Percentiles rank a stretch among this genome's conserved stretches.
These are phyloP conservation scores for Quambalaria eucalypti DNA, from an alignment of 1,284 basidiomycete species.

Conservation along the genomic window DNA sequence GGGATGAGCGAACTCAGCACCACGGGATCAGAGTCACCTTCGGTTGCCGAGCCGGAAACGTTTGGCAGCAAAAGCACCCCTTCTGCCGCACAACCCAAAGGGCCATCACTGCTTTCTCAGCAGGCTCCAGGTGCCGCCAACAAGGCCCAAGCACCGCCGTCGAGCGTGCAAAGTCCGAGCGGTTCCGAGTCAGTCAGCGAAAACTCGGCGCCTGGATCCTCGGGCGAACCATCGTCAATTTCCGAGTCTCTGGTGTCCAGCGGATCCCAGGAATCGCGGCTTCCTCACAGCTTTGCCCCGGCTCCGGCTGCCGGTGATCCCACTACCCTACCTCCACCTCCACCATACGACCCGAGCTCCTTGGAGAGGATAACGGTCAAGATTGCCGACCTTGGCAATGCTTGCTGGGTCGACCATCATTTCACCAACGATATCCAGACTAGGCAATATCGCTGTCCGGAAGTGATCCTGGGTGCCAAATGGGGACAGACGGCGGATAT, in stretches of 20 bases:
- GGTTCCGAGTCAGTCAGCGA: constrained; percentile 1
- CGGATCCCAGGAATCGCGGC: constrained; percentile 9
- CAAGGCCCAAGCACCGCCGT: constrained; percentile 4
- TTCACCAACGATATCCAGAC: constrained; percentile 96
- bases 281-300: constrained; percentile 20
- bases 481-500: constrained; percentile 93
- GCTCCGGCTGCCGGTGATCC: constrained; percentile 55
- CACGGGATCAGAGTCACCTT: constrained; percentile 34
- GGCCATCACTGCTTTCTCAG: constrained; percentile 72
- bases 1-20: constrained; percentile 62
- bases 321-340: constrained; percentile 53
- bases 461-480: constrained; percentile 88
- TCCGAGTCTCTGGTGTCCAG: constrained; percentile 30
- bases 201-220: constrained; percentile 3
- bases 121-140: constrained; percentile 52
- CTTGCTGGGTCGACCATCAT: constrained; percentile 82
- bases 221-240: constrained; percentile 33
- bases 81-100: constrained; percentile 50
- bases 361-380: constrained; percentile 90
- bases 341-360: constrained; percentile 54
- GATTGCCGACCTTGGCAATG: constrained; percentile 94
- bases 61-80: constrained; percentile 56
- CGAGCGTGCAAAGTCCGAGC: neutral
- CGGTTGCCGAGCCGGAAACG: constrained; percentile 34
- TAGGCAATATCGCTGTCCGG: constrained; percentile 90